Evolutionary conservation across 202 grass and related monocot genomes (phyloP), one percentile per base, ranked within the genome.

Genomic region (Schoenoplectus tabernaemontani): DNA sequence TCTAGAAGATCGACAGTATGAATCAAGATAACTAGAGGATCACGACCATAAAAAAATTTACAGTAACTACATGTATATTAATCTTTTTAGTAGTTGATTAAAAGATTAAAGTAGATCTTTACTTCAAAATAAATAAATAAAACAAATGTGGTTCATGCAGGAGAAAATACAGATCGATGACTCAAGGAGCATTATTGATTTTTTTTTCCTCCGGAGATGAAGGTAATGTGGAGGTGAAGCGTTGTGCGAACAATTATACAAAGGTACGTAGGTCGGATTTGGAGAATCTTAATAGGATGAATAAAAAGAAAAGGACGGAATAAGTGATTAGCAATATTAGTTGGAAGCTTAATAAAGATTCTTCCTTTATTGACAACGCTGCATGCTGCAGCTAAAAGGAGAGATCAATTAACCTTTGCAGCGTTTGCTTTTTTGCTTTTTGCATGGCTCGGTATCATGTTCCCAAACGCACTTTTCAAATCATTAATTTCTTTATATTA

Each of bases 401-500:
- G 41, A 65, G 57, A 80, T 80, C 59, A 64, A 63, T 65, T 22
- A 64, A 22, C 57, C 77, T 80, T 80, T 80, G 59, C 77, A 80
- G 59, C n/a, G 65, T 6, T 36, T 65, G 57, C 59, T 80, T 80
- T 80, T 80, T 34, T 24, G 24, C 39, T 65, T 80, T 80, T 80
- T 80, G 77, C 77, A 80, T 80, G 77, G 77, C 77, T 80, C 77
- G 38, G 77, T 34, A 32, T 80, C 39, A 41, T 51, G 24, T 11
- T 50, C n/a, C 16, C 57, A 80, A 24, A 80, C 65, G 39, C 24
- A 50, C 41, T 60, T 59, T 78, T 26, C 6, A 74, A 74, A 74
- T 54, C 2, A 74, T 53, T 74, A 48, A 53, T 36, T 33, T 34
- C 28, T 53, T 32, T 17, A 9, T 48, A 50, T 74, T 28, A 8